Evolutionary conservation across 495 filamentous ascomycete species (phyloP).

Genomic region (Daldinia bambusicola): DNA sequence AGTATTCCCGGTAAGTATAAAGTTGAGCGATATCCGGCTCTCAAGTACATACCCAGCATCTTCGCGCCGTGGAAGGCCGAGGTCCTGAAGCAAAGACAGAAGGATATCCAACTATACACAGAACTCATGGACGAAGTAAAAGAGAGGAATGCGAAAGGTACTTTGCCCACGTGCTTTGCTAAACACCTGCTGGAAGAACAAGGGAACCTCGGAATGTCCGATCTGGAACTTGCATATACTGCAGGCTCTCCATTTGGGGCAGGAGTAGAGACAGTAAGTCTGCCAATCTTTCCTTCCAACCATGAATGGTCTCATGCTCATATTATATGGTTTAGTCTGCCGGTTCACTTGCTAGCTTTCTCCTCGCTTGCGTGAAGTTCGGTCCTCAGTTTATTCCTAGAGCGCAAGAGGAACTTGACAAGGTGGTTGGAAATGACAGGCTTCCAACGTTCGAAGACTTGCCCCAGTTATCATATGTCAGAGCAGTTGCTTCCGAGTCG

Average conservation of each 20-base stretch:
- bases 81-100: conserved; percentile 60
- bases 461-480: conserved; percentile 55
- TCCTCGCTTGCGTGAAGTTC: conserved; percentile 66
- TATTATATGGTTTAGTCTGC: conserved; percentile 53
- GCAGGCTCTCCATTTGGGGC: conserved; percentile 70
- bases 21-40: conserved; percentile 66
- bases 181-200: conserved; percentile 62
- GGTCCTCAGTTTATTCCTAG: conserved; percentile 57
- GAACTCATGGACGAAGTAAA: conserved; percentile 62
- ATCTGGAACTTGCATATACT: conserved; percentile 66
- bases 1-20: conserved; percentile 67
- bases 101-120: conserved; percentile 63
- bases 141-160: conserved; percentile 53
- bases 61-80: conserved; percentile 68
- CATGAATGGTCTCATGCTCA: conserved; percentile 53
- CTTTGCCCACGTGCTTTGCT: conserved; percentile 60
- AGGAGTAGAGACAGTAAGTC: conserved; percentile 69
- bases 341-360: conserved; percentile 61
- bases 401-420: conserved; percentile 66
- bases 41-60: conserved; percentile 62
- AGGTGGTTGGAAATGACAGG: conserved; percentile 61
- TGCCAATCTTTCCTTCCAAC: conserved; percentile 40
- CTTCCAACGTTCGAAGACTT: conserved; percentile 62
- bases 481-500: conserved; percentile 62
- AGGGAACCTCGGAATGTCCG: conserved; percentile 57